Evolutionary conservation across 2,329 filamentous ascomycete species (phyloP), one percentile per base, ranked within the genome.

Genomic region (Fusarium phyllophilum): DNA sequence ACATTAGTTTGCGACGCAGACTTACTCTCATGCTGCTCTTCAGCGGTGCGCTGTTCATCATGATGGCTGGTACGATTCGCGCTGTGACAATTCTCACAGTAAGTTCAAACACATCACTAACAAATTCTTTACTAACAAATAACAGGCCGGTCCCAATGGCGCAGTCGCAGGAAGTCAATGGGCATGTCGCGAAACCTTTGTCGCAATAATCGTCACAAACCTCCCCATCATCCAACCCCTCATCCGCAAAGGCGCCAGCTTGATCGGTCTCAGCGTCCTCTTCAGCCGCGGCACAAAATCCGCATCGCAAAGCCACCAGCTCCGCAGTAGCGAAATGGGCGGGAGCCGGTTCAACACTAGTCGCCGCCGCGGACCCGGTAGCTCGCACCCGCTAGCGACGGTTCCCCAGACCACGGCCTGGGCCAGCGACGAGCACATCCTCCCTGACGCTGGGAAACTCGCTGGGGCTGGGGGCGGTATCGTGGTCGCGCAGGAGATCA

Each of bases 111-210:
- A 1, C 2, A 3, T 3, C 14, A 7, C 5, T 4, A 9, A 11
- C 0, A 12, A 9, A 2, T 11, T 42, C 8, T 26, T 26, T 26
- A 45, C 69, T 72, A 10, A 72, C 29, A 31, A 9, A 4, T 9
- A 2, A 38, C 4, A 76, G 74, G 63, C 74, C 1, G 74, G 74
- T 2, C 59, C 65, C 6, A 41, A 76, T n/a, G 74, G 74, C 8
- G 74, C 74, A 29, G 49, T 76, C 9, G 66, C 74, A 2, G 74
- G 74, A 5, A 76, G 74, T 20, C 17, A 65, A 24, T 84, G 82
- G 82, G 81, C 82, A 18, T 79, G 79, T 39, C 81, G 82, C n/a
- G 82, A 84, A 65, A 81, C 79, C 6, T 84, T 84, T 56, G 82
- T 84, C 49, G 79, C 83, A 39, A 78, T 82, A 24, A 63, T 83